phyloP scores from a whole-genome alignment of 345 rosid genomes.

The Linum lewisii region DNA sequence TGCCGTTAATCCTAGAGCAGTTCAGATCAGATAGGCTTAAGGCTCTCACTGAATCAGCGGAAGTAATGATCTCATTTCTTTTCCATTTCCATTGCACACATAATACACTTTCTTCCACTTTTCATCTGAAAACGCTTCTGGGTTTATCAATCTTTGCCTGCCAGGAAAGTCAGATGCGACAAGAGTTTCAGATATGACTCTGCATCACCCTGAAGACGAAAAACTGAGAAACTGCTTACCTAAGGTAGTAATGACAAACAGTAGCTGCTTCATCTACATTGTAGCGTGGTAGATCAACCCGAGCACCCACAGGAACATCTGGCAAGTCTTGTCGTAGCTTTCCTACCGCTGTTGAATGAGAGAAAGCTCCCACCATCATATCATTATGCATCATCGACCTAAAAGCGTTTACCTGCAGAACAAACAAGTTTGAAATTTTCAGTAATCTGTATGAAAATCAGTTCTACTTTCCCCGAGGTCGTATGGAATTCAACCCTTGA shows the following conservation, averaged over 20 bases:
- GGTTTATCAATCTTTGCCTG: slow-evolving; percentile 79
- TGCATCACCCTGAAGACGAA: not conserved
- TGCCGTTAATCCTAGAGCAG: too few species aligned
- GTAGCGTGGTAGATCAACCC: slow-evolving; percentile 58
- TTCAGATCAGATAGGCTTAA: not conserved
- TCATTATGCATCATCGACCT: slow-evolving; percentile 86
- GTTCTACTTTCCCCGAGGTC: too few species aligned
- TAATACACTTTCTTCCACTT: slow-evolving; percentile 75
- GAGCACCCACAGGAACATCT: slow-evolving; percentile 80
- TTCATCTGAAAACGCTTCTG: slow-evolving; percentile 73
- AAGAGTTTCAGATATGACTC: not conserved
- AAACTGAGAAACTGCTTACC: slow-evolving; percentile 35
- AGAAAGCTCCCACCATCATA: slow-evolving; percentile 96
- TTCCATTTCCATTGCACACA: slow-evolving; percentile 81
- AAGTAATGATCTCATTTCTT: slow-evolving; percentile 70
- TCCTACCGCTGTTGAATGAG: slow-evolving; percentile 93
- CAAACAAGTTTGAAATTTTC: not conserved
- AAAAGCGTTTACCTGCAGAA: slow-evolving; percentile 78
- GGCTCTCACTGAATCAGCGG: slow-evolving; percentile 55
- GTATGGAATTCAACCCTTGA: not conserved
- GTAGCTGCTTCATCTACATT: slow-evolving; percentile 71
- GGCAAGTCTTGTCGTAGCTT: slow-evolving; percentile 83
- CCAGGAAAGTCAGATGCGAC: slow-evolving; percentile 1
- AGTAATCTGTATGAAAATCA: not conserved
- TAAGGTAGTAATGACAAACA: slow-evolving; percentile 83